Base-by-base conservation (phyloP, 805 yeast genomes). In the Ogataea neopini region DNA sequence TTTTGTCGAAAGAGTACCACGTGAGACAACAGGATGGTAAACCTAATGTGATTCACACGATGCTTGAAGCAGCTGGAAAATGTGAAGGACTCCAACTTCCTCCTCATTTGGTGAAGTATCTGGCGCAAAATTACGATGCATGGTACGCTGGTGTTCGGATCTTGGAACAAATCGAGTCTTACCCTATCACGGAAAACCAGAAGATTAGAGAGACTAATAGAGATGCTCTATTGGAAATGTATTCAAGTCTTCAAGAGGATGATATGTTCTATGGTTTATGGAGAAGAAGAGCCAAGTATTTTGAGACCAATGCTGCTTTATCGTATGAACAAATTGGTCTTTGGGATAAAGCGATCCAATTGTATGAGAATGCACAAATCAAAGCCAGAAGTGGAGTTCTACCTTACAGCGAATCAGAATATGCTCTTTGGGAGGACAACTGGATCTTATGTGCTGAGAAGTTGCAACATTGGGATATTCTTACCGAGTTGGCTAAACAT, bases 381-480 rank as follows among this genome's bases (percentile, higher is more conserved):
- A 91, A 92, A 58, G 97, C 99, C 0, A 74, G 99, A 48, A 86
- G 96, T 61, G 97, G 98, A 2, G 95, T 87, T 3, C 70, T 94
- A 33, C 99, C 99, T 0, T 94, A 88, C 62, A 89, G 97, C 22
- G 97, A 94, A 61, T 81, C 95, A 1, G 99, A 94, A 63, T 94
- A 94, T 59, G 83, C 94, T 0, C 73, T 94, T 28, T 94, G 99
- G 99, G 99, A 95, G 69, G 99, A 94, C 62, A 95, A 91, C 60
- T 94, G 99, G 99, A 90, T 94, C 47, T 70, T 88, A 32, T 91
- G 99, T 72, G 96, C 99, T 3, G 97, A 94, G 63, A 92, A 92
- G 65, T 72, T 94, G 34, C 99, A 94, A 63, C 97, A 94, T 55
- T 94, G 99, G 99, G 99, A 94, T 62, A 85, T 94, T 40, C 73